Conservation (phyloP, 2,329 filamentous ascomycete genomes). For the Botrytis pseudocinerea region DNA sequence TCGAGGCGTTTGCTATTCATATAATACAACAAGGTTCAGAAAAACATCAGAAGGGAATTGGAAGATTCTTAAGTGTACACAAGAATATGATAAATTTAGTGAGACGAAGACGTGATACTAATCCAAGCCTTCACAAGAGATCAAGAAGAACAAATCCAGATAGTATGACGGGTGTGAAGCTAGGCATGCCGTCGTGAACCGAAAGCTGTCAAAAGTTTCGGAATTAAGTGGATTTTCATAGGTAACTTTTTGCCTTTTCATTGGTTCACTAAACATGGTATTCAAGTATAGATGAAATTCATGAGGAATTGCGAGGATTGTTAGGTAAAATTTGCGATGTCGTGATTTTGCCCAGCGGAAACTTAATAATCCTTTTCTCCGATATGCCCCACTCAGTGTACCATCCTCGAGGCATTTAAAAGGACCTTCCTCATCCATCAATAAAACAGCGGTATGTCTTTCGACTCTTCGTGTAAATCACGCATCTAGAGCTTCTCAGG, state of each 20-base stretch:
- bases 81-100: neutral
- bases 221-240: conserved; percentile 4
- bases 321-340: conserved; percentile 17
- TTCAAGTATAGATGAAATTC: conserved; percentile 1
- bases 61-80: neutral
- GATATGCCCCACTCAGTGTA: conserved; percentile 2
- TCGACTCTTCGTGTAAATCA: neutral
- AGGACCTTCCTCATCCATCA: neutral
- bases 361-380: neutral
- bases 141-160: neutral
- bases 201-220: neutral
- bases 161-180: neutral
- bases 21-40: neutral
- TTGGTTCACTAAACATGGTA: neutral
- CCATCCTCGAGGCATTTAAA: neutral
- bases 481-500: neutral
- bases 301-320: neutral
- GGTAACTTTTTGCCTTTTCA: neutral
- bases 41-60: neutral
- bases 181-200: neutral
- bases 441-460: neutral
- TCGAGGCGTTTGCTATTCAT: neutral
- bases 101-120: conserved; percentile 17
- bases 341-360: conserved; percentile 11
- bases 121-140: neutral